Evolutionary conservation across 1,284 basidiomycete genomes (phyloP), one percentile per base, ranked within the genome.

Genomic region (Rhizoctonia solani): DNA sequence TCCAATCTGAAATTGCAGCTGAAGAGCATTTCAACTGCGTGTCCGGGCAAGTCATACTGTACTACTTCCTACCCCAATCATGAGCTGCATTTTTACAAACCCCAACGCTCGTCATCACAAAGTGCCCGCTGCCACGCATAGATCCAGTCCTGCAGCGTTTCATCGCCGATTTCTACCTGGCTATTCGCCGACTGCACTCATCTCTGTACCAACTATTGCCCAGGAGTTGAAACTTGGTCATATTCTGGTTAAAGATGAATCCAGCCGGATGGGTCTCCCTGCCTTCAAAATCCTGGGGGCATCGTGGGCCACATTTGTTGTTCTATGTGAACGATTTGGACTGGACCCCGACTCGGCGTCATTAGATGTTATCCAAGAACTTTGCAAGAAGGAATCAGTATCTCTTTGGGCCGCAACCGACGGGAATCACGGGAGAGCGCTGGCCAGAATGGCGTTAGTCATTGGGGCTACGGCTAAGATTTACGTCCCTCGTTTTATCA

Each of bases 231-330:
- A 41, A 9, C 30, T 70, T 16, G 63, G 54, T 25, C 49, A 34
- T 30, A 39, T 69, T 6, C 47, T 65, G 32, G 16, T 68, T 19
- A 71, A 71, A 29, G 69, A 71, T 42, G 70, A 71, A 54, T 49
- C 49, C 25, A 42, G 16, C 16, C 55, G 70, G n/a, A 52, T 69
- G 9, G 69, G 66, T 32, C 37, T 71, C 1, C 69, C 69, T 23
- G 65, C 70, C 2, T 71, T 71, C 69, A 71, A 71, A 47, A 69
- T 71, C 21, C 47, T 71, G 19, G 70, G 70, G 23, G 70, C 70
- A 0, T 69, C 70, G 3, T 71, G 69, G 70, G 70, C 66, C 3
- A 54, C 56, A 8, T 71, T 34, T 13, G 2, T 19, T 23, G 23
- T 30, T 27, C 54, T 52, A 5, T 46, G 30, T 41, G 52, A 44